Evolutionary conservation across 2,329 filamentous ascomycete genomes (phyloP).

Genomic region (Teratosphaeria nubilosa): DNA sequence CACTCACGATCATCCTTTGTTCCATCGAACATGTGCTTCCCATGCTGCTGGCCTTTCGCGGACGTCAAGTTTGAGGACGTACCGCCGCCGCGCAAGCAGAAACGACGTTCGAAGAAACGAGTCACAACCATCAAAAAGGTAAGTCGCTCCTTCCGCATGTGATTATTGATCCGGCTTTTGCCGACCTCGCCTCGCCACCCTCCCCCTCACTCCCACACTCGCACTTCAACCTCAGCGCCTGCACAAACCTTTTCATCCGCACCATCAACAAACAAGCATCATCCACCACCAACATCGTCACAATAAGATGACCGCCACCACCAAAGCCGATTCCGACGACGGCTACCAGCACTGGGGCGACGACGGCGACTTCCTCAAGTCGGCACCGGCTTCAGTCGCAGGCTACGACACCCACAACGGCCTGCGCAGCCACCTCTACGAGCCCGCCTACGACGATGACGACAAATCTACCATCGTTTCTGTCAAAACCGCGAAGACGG

Average conservation of each 20-base stretch:
- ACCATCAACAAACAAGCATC: background rate
- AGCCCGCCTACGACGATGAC: constrained; percentile 9
- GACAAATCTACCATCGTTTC: constrained; percentile 6
- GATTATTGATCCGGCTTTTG: background rate
- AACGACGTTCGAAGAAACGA: background rate
- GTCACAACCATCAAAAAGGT: background rate
- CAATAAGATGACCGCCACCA: background rate
- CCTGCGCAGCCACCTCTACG: constrained; percentile 18
- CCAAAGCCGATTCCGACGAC: constrained; percentile 7
- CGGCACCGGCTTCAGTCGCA: constrained; percentile 5
- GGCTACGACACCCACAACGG: constrained; percentile 22
- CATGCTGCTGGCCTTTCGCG: constrained; percentile 21
- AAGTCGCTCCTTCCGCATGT: constrained; percentile 1
- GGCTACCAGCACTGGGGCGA: constrained; percentile 24
- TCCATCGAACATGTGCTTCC: constrained; percentile 1
- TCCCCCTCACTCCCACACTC: background rate
- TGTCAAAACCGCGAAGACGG: constrained; percentile 1
- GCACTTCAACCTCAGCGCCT: background rate
- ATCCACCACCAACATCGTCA: background rate
- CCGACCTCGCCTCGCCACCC: background rate
- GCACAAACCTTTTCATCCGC: background rate
- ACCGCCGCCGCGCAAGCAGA: constrained; percentile 8
- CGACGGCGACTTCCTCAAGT: constrained; percentile 9
- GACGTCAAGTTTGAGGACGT: constrained; percentile 20
- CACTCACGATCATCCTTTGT: background rate